Evolutionary conservation across 805 yeast genomes (phyloP).

Genomic region (Metschnikowia chrysomelidarum): DNA sequence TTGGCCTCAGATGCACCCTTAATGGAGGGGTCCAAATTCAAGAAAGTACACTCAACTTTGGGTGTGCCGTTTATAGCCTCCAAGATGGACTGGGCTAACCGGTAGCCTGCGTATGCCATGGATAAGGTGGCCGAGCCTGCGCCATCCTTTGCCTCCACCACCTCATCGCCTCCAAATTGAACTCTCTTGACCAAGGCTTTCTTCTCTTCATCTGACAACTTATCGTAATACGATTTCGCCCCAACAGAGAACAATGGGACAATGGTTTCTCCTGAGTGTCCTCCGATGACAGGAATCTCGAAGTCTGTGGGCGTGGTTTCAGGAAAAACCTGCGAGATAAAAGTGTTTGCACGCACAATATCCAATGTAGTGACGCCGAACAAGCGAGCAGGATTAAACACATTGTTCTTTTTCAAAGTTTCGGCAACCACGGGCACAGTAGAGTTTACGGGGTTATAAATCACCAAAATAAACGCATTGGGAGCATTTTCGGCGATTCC

Average conservation of each 20-base stretch:
- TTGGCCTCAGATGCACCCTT: slow-evolving; percentile 53
- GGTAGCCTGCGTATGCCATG: slow-evolving; percentile 93
- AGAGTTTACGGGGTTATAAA: slow-evolving; percentile 92
- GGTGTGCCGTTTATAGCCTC: slow-evolving; percentile 26
- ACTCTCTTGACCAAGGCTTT: slow-evolving; percentile 42
- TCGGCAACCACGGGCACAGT: slow-evolving; percentile 88
- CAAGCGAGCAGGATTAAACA: slow-evolving; percentile 66
- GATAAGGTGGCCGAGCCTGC: slow-evolving; percentile 93
- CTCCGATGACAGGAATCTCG: slow-evolving; percentile 80
- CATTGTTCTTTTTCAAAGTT: slow-evolving; percentile 64
- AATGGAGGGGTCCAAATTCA: slow-evolving; percentile 48
- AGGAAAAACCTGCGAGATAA: slow-evolving; percentile 56
- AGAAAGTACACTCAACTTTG: slow-evolving; percentile 49
- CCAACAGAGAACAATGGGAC: slow-evolving; percentile 73
- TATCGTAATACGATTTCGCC: slow-evolving; percentile 32
- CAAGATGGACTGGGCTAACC: slow-evolving; percentile 59
- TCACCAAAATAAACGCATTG: slow-evolving; percentile 72
- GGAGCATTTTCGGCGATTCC: slow-evolving; percentile 75
- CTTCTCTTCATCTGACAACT: slow-evolving; percentile 33
- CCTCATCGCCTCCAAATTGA: slow-evolving; percentile 87
- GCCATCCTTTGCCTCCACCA: slow-evolving; percentile 92
- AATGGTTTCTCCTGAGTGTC: slow-evolving; percentile 94
- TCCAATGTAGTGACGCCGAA: slow-evolving; percentile 91
- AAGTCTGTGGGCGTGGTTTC: slow-evolving; percentile 49
- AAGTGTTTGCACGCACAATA: slow-evolving; percentile 82